Conservation (phyloP, 106 monocot genomes). For the Dendrobium huoshanense region DNA sequence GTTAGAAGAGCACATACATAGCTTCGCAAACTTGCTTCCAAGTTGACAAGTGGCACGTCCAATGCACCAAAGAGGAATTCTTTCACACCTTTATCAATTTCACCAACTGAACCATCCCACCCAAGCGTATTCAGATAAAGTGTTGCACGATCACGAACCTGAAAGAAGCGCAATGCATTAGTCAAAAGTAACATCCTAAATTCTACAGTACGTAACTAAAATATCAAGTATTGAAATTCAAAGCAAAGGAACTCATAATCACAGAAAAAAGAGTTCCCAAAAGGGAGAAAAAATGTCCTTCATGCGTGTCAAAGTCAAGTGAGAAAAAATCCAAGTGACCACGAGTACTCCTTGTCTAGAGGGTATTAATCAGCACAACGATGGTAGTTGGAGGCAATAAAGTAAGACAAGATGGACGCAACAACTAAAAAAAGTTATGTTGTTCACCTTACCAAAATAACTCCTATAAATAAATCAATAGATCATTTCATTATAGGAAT, state of each 20-base stretch:
- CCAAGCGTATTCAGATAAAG: slow-evolving; percentile 77
- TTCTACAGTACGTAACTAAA: background rate
- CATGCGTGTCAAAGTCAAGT: background rate
- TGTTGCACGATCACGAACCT: slow-evolving; percentile 98
- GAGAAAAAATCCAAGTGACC: background rate
- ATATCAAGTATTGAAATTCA: background rate
- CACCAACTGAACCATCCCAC: slow-evolving; percentile 40
- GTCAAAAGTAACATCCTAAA: background rate
- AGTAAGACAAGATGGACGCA: background rate
- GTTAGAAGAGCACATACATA: slow-evolving; percentile 48
- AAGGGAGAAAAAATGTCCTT: background rate
- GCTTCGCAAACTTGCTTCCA: slow-evolving; percentile 73
- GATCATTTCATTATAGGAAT: background rate
- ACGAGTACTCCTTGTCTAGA: background rate
- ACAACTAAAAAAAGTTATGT: background rate
- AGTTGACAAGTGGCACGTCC: slow-evolving; percentile 78
- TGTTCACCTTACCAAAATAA: background rate
- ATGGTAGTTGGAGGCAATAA: background rate
- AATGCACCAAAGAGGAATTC: slow-evolving; percentile 91
- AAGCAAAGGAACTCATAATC: background rate
- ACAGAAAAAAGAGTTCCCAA: background rate
- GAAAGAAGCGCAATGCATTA: background rate
- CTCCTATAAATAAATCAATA: background rate
- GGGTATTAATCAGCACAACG: background rate
- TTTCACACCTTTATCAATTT: slow-evolving; percentile 61